Base-by-base conservation (phyloP, 2,329 filamentous ascomycete genomes). In the Penicillium sp. region DNA sequence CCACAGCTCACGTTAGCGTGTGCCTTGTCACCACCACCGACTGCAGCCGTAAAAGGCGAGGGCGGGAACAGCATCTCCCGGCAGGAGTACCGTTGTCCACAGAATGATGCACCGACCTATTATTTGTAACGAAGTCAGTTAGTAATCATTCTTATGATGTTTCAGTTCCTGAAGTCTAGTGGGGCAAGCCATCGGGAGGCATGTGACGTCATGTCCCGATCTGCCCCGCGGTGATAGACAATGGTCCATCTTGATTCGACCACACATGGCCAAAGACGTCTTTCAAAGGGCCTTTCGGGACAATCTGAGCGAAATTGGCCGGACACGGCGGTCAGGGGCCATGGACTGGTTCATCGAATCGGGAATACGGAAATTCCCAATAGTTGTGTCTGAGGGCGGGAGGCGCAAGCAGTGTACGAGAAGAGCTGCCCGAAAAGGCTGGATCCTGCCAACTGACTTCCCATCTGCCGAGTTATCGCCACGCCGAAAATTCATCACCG, bases 191-290 rank as follows among this genome's bases (percentile, higher is more conserved):
- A 39, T 6, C 37, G 16, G 22, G 41, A 44, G 2, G 10, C 27
- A n/a, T 4, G 59, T 65, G 63, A 66, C 63, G 63, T 66, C 63
- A 64, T 40, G 7, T 19, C 18, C 56, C 44, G 49, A 50, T 51
- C 36, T 22, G 39, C 36, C 46, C 60, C 54, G 50, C 44, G 19
- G 51, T 55, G 50, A 49, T 37, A 33, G 36, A 27, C 37, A 31
- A 39, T 58, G 47, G 55, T 55, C 44, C 49, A 40, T 35, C 35
- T 51, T 51, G 49, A 51, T 51, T 51, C 35, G 49, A 51, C 18
- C 49, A 11, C 35, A 1, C n/a, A 19, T n/a, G 14, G 35, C 35
- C 49, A 18, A 39, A 35, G n/a, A 51, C 49, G 36, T 18, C 27
- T 19, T n/a, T 14, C 19, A 19, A 24, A 11, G 11, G 6, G 7